phyloP scores from a whole-genome alignment of 352 stramenopile genomes.

The Pythium phragmitis region DNA sequence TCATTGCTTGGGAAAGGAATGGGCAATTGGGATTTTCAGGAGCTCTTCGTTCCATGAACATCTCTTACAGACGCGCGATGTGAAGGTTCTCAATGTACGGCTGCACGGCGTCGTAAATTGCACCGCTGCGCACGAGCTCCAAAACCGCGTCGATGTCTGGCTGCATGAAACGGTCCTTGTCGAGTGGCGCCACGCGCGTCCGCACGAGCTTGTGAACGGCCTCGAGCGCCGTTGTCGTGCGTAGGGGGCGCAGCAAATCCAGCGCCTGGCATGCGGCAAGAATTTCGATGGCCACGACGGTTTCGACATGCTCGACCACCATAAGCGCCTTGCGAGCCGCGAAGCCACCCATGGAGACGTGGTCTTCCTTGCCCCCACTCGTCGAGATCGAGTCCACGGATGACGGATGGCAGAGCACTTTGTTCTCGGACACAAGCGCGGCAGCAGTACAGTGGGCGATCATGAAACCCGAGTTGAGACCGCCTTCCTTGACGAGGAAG shows the following conservation, averaged over 20 bases:
- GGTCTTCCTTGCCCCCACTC: constrained; percentile 86
- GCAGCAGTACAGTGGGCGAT: constrained; percentile 88
- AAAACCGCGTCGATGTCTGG: constrained; percentile 86
- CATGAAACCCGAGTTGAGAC: constrained; percentile 91
- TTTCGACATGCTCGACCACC: constrained; percentile 87
- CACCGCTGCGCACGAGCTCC: constrained; percentile 71
- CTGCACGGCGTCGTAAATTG: constrained; percentile 56
- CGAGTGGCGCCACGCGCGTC: constrained; percentile 51
- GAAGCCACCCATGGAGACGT: constrained; percentile 89
- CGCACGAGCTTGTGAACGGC: constrained; percentile 79
- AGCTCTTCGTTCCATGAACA: neutral
- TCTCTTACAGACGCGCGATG: constrained; percentile 36
- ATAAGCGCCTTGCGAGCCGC: constrained; percentile 81
- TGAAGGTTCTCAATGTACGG: constrained; percentile 61
- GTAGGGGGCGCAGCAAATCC: constrained; percentile 79
- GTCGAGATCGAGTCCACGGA: constrained; percentile 90
- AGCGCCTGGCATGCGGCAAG: constrained; percentile 87
- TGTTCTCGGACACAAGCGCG: constrained; percentile 89
- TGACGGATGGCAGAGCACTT: constrained; percentile 84
- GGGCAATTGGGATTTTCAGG: neutral
- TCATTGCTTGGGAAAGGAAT: neutral
- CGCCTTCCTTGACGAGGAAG: constrained; percentile 84
- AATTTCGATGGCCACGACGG: constrained; percentile 86
- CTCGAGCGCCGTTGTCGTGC: constrained; percentile 79
- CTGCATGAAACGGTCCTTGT: constrained; percentile 87